Percentiles rank a stretch among this genome's conserved stretches.
Conservation (phyloP, 495 filamentous ascomycete species). For the Aspergillus mulundensis region DNA sequence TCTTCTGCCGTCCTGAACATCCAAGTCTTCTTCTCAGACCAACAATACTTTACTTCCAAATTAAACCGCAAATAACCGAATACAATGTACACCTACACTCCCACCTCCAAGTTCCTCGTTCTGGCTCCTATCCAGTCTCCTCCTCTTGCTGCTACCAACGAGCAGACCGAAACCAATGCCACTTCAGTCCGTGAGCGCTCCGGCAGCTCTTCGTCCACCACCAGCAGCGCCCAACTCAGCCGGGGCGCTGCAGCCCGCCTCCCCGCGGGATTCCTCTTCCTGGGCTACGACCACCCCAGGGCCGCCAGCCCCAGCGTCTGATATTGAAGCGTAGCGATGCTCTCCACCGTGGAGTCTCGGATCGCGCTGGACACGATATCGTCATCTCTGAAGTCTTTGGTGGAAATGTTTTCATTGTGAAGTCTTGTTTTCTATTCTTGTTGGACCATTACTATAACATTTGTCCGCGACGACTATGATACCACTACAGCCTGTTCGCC, state of each 20-base stretch:
- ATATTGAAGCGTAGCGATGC: constrained; percentile 6
- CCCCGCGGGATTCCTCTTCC: constrained; percentile 13
- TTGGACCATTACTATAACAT: constrained; percentile 5
- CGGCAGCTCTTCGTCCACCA: constrained; percentile 15
- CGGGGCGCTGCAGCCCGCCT: constrained; percentile 2
- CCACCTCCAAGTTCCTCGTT: constrained; percentile 37
- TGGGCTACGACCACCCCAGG: constrained; percentile 16
- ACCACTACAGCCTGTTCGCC: constrained; percentile 15
- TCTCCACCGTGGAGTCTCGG: constrained; percentile 7
- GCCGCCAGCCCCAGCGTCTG: constrained; percentile 3
- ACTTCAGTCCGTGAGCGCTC: constrained; percentile 17
- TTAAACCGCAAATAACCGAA: constrained; percentile 11
- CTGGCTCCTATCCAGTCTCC: constrained; percentile 37
- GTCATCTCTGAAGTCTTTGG: constrained; percentile 6
- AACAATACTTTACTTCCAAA: neutral
- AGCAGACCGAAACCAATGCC: constrained; percentile 20
- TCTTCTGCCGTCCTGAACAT: neutral
- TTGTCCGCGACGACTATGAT: constrained; percentile 5
- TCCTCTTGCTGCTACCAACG: constrained; percentile 26
- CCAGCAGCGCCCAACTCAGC: neutral
- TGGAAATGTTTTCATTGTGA: constrained; percentile 9
- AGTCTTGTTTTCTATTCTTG: constrained; percentile 4
- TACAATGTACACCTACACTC: constrained; percentile 38
- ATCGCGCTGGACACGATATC: constrained; percentile 27
- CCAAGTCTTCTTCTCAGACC: neutral